Base-by-base conservation (phyloP, 2,329 filamentous ascomycete genomes). In the Hypoxylon sp. region DNA sequence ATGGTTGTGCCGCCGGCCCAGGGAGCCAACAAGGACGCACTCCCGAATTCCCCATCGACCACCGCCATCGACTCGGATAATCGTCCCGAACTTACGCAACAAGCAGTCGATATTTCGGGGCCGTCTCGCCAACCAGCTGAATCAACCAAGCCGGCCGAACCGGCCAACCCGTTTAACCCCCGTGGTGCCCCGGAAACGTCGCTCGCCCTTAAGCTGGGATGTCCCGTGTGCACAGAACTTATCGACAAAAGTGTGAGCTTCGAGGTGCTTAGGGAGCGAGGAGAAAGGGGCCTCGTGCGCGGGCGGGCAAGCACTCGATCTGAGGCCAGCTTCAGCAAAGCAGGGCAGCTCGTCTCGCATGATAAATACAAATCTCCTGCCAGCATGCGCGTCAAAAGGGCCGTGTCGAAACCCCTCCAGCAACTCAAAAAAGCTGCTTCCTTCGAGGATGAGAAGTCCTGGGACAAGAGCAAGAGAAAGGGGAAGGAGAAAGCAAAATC, bases 171-270 rank as follows among this genome's bases (percentile, higher is more conserved):
- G 24, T 39, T 8, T 15, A n/a, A 54, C 17, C 29, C 15, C 24
- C 47, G 27, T 17, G 27, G 29, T 21, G 15, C n/a, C 8, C 10
- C 6, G 17, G 2, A 2, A 21, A 44, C 39, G 17, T 44, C 39
- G 17, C 39, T 47, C 17, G 39, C n/a, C 27, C 29, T 35, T 10
- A 31, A 21, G 17, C 6, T 35, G 29, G 39, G 27, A 53, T 75
- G 74, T 39, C 44, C 68, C 8, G 27, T 55, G 8, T 76, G 75
- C 37, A 29, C 39, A 11, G 60, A 42, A 8, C 74, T 62, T 10
- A 46, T 65, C 6, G 70, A 71, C 37, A 54, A 37, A 17, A 42
- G 58, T 48, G 62, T 73, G 46, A 44, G 21, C 39, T 71, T 72
- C 24, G 52, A 59, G 50, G 6, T 19, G 35, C 51, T 75, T 39